phyloP scores from a whole-genome alignment of 2,329 filamentous ascomycete species.

The Fusarium caatingaense region DNA sequence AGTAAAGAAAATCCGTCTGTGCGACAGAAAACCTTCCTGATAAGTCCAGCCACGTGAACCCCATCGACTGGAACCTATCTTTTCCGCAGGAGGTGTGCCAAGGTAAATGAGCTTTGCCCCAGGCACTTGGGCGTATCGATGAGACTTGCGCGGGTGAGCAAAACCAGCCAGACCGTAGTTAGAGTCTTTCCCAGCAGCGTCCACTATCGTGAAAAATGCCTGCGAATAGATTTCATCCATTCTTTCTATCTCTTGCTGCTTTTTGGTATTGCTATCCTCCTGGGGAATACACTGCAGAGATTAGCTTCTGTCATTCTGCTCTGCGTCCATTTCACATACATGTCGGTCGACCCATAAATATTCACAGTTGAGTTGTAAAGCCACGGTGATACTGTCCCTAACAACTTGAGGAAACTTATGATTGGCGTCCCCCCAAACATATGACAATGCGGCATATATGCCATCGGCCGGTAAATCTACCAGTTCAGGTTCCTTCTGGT shows the following conservation, averaged over 20 bases:
- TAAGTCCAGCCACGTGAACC: neutral
- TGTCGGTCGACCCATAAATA: neutral
- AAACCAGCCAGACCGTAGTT: neutral
- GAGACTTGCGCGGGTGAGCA: neutral
- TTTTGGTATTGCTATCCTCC: neutral
- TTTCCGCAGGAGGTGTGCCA: neutral
- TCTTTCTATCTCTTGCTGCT: neutral
- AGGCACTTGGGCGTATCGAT: neutral
- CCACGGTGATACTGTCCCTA: neutral
- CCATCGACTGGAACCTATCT: neutral
- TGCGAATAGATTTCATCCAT: neutral
- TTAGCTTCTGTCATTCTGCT: fast-evolving
- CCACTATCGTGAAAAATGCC: neutral
- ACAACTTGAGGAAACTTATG: neutral
- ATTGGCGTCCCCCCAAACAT: neutral
- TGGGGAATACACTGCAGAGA: neutral
- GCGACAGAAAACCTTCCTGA: neutral
- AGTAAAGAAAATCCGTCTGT: neutral
- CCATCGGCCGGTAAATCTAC: fast-evolving
- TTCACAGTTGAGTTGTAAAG: neutral
- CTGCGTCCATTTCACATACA: fast-evolving
- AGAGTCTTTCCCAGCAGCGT: neutral
- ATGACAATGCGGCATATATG: neutral
- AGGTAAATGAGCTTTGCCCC: neutral
- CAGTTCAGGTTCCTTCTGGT: too few species aligned